Evolutionary conservation across 78 protist genomes (phyloP).

Genomic region (Dictyostelium purpureum): DNA sequence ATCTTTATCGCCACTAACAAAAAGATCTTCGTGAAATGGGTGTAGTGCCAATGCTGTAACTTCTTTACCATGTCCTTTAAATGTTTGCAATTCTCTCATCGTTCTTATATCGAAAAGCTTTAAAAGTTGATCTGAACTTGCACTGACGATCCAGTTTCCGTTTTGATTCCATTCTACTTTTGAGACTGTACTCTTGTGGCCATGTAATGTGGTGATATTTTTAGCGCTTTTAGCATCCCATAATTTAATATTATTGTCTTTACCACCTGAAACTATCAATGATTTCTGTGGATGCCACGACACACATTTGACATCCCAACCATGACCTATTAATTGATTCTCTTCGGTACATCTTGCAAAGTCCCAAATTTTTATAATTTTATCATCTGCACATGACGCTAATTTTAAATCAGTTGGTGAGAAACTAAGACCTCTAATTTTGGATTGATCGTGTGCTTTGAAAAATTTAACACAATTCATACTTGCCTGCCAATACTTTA

Average conservation of each 20-base stretch:
- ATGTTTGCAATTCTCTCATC: conserved; percentile 88
- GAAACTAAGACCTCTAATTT: conserved; percentile 51
- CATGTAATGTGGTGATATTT: conserved; percentile 84
- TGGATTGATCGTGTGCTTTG: conserved; percentile 82
- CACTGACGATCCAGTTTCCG: conserved; percentile 92
- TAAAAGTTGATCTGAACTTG: conserved; percentile 87
- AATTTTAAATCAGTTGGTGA: conserved; percentile 93
- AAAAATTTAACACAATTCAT: conserved; percentile 94
- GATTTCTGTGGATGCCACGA: conserved; percentile 95
- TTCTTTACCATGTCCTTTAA: conserved; percentile 90
- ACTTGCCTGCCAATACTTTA: conserved; percentile 96
- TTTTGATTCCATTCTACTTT: conserved; percentile 86
- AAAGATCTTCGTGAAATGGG: conserved; percentile 89
- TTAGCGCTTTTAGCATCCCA: conserved; percentile 94
- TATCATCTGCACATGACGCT: conserved; percentile 93
- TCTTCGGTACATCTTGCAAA: conserved; percentile 86
- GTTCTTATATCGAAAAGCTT: conserved; percentile 92
- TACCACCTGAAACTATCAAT: conserved; percentile 91
- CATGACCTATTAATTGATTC: conserved; percentile 88
- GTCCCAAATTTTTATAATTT: conserved; percentile 87
- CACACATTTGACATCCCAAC: conserved; percentile 92
- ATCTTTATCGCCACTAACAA: conserved; percentile 91
- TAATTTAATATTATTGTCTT: conserved; percentile 89
- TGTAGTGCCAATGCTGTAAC: conserved; percentile 90
- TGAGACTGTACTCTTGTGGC: conserved; percentile 86